Conservation (phyloP, 768 basidiomycete genomes). For the Agaricus sinodeliciosus region DNA sequence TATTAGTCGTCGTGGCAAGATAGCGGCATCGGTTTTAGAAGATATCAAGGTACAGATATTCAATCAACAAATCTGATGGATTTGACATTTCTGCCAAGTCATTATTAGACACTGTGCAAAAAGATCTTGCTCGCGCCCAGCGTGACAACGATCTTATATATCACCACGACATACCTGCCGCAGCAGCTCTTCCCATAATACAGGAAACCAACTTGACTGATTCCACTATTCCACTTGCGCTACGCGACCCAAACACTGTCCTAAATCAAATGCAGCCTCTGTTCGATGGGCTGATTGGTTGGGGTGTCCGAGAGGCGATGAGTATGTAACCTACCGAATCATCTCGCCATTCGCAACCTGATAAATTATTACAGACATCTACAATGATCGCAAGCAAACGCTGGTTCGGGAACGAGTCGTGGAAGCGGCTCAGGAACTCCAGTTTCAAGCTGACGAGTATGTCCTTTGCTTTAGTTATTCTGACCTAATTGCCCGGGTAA, state of each 20-base stretch:
- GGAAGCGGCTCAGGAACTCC: slow-evolving; percentile 53
- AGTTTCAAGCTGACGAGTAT: slow-evolving; percentile 55
- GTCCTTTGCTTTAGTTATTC: slow-evolving; percentile 16
- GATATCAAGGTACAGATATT: slow-evolving; percentile 64
- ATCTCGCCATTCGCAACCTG: background rate
- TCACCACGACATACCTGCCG: slow-evolving; percentile 77
- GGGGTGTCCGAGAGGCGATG: slow-evolving; percentile 86
- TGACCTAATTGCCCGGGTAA: background rate
- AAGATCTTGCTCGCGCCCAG: slow-evolving; percentile 61
- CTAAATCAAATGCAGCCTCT: slow-evolving; percentile 51
- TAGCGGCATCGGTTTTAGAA: slow-evolving; percentile 57
- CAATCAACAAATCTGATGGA: background rate
- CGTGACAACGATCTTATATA: slow-evolving; percentile 96
- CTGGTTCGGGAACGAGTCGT: slow-evolving; percentile 64
- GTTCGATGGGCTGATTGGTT: slow-evolving; percentile 71
- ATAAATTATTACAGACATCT: slow-evolving; percentile 54
- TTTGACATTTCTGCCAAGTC: slow-evolving; percentile 43
- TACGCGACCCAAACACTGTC: slow-evolving; percentile 51
- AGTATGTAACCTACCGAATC: slow-evolving; percentile 41
- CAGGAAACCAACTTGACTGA: slow-evolving; percentile 61
- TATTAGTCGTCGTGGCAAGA: slow-evolving; percentile 53
- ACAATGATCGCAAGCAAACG: slow-evolving; percentile 72
- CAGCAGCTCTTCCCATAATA: slow-evolving; percentile 60
- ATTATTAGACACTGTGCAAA: slow-evolving; percentile 63
- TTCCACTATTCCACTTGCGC: slow-evolving; percentile 44